Evolutionary conservation across 208 protist genomes (phyloP).

Genomic region (Naegleria gruberi): DNA sequence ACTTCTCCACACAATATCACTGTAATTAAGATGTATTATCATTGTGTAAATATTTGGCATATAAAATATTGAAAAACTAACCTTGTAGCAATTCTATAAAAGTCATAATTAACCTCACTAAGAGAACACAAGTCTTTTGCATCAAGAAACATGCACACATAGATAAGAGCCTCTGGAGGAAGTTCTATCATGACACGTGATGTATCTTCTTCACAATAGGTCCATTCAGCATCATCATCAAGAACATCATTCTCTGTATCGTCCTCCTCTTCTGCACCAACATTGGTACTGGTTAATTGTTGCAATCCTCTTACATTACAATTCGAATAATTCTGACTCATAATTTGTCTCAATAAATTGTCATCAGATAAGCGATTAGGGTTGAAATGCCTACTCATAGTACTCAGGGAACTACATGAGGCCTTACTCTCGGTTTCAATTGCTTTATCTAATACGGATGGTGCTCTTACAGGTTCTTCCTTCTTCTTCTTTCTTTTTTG

Average conservation of each 20-base stretch:
- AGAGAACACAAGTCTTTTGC: background rate
- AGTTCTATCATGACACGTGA: background rate
- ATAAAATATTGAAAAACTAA: background rate
- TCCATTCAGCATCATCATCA: background rate
- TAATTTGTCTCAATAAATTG: background rate
- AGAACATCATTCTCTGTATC: background rate
- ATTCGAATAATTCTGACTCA: background rate
- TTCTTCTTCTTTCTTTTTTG: slow-evolving; percentile 6
- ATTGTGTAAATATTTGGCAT: too few species aligned
- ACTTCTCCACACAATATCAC: background rate
- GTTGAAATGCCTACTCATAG: background rate
- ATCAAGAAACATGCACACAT: slow-evolving; percentile 15
- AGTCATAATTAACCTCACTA: background rate
- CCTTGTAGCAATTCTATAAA: background rate
- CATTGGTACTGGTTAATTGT: background rate
- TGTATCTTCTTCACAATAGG: background rate
- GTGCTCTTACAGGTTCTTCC: background rate
- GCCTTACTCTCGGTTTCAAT: background rate
- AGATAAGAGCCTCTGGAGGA: background rate
- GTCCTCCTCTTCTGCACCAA: background rate
- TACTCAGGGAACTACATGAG: background rate
- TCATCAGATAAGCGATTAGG: background rate
- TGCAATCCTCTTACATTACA: background rate
- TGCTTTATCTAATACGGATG: background rate
- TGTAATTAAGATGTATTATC: background rate